Conservation (phyloP, 192 early-diverging fungal species). For the Backusella morwellensis region DNA sequence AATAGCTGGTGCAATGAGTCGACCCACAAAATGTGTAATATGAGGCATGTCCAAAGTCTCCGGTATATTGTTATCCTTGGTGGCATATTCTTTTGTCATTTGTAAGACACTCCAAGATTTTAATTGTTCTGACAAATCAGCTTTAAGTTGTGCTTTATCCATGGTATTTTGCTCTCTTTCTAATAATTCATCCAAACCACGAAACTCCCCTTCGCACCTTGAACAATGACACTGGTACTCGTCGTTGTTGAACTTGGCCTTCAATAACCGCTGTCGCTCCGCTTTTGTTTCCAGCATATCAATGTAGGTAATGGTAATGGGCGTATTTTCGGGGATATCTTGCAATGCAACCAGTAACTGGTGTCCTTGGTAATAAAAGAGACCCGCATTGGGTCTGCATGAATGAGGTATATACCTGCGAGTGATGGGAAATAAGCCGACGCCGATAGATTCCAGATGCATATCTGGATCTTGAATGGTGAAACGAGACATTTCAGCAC, state of each 20-base stretch:
- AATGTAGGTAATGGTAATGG: slow-evolving; percentile 58
- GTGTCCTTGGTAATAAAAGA: slow-evolving; percentile 48
- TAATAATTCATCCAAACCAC: not conserved
- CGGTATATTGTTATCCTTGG: not conserved
- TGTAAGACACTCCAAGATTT: slow-evolving; percentile 2
- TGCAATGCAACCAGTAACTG: slow-evolving; percentile 52
- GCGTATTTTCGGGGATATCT: slow-evolving; percentile 52
- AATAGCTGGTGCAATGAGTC: slow-evolving; percentile 10
- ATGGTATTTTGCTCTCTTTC: not conserved
- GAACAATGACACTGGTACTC: slow-evolving; percentile 16
- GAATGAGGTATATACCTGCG: slow-evolving; percentile 61
- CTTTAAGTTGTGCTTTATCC: not conserved
- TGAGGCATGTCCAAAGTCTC: slow-evolving; percentile 5
- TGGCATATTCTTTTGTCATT: slow-evolving; percentile 6
- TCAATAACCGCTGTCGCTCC: slow-evolving; percentile 8
- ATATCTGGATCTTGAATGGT: slow-evolving; percentile 19
- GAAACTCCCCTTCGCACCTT: not conserved
- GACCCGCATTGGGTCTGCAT: slow-evolving; percentile 61
- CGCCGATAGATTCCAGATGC: not conserved
- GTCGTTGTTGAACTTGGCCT: slow-evolving; percentile 9
- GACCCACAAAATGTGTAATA: slow-evolving; percentile 17
- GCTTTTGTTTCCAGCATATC: slow-evolving; percentile 42
- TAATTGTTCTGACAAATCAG: not conserved
- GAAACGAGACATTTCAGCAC: not conserved
- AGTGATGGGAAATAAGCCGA: slow-evolving; percentile 47